These are phyloP conservation scores for Pneumocystis jirovecii DNA, from an alignment of 1,139 yeast genomes.

Conservation along the genomic window DNA sequence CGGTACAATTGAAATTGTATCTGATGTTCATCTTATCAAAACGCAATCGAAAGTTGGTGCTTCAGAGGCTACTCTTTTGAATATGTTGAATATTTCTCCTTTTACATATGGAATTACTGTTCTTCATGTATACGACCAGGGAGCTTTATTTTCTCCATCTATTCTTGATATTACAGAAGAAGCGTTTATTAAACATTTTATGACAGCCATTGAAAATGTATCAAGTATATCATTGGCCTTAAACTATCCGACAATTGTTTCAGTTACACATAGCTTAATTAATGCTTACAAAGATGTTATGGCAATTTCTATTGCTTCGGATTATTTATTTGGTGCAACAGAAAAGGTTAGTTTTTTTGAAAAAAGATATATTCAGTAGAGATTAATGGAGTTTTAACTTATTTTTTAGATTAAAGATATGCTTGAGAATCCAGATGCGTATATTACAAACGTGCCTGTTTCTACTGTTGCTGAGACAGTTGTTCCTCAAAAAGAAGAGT, in stretches of 20 bases:
- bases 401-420: constrained; percentile 65
- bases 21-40: constrained; percentile 89
- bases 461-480: constrained; percentile 54
- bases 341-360: constrained; percentile 39
- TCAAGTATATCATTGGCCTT: constrained; percentile 94
- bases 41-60: constrained; percentile 89
- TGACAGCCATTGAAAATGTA: constrained; percentile 81
- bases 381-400: constrained; percentile 4
- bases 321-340: constrained; percentile 97
- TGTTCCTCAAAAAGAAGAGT: constrained; percentile 50
- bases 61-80: constrained; percentile 96
- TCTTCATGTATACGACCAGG: constrained; percentile 94
- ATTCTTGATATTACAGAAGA: constrained; percentile 98
- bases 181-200: constrained; percentile 83
- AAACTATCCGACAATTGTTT: constrained; percentile 98
- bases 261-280: constrained; percentile 97
- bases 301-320: constrained; percentile 95
- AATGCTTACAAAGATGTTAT: constrained; percentile 98
- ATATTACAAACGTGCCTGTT: constrained; percentile 89
- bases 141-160: constrained; percentile 92
- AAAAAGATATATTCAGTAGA: not conserved
- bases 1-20: constrained; percentile 99
- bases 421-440: constrained; percentile 99
- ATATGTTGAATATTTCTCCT: constrained; percentile 99
- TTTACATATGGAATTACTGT: constrained; percentile 97